Percentiles rank a stretch among this genome's conserved stretches.
Conservation (phyloP, 23 red algal genomes). For the Agarophyton chilense region DNA sequence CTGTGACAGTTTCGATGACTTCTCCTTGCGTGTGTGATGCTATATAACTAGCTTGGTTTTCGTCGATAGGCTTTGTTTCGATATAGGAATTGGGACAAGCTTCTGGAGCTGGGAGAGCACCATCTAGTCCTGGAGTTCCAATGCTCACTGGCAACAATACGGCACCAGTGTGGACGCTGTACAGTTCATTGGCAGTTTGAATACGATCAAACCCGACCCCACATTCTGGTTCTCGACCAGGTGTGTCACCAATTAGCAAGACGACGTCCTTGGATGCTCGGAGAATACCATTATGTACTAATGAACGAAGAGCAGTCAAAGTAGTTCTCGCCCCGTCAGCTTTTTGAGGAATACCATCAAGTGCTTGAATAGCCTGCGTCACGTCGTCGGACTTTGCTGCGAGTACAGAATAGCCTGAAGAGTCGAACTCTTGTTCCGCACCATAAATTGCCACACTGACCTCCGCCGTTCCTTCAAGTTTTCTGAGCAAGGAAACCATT, state of each 20-base stretch:
- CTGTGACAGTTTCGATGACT: neutral
- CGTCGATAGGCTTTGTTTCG: neutral
- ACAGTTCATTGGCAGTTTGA: neutral
- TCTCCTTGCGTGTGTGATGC: neutral
- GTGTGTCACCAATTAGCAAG: neutral
- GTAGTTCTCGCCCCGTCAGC: neutral
- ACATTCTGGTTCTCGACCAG: neutral
- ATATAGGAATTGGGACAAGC: neutral
- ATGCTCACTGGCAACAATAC: neutral
- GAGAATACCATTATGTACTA: neutral
- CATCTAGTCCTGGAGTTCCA: neutral
- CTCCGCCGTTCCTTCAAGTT: neutral
- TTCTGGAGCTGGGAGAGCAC: neutral
- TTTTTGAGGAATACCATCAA: neutral
- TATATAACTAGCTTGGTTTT: neutral
- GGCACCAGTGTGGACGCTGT: neutral
- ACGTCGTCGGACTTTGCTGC: neutral
- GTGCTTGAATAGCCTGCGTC: neutral
- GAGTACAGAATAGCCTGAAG: neutral
- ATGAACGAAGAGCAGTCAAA: neutral
- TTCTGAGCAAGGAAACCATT: neutral
- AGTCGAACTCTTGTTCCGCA: neutral
- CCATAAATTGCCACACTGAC: conserved; percentile 3
- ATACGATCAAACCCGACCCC: neutral
- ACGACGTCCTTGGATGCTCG: neutral